Percentiles rank a stretch among this genome's conserved stretches.
phyloP scores from a whole-genome alignment of 148 eudicot species.

The Rhododendron mucronatum region DNA sequence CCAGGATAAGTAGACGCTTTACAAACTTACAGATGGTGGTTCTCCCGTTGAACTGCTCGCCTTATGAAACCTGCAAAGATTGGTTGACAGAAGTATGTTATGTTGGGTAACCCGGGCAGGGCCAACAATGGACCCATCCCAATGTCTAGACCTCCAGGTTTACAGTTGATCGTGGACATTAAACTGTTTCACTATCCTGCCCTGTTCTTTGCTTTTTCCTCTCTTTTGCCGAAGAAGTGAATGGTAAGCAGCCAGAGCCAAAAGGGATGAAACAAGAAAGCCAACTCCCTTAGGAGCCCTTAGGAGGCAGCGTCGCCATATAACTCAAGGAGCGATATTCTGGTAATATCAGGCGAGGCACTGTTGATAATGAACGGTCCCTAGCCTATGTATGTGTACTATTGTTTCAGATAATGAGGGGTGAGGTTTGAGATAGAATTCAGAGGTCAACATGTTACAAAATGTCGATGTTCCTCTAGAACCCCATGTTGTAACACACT shows the following conservation, averaged over 20 bases:
- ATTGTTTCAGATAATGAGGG: neutral
- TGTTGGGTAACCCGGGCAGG: neutral
- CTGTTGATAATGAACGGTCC: neutral
- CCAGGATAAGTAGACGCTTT: neutral
- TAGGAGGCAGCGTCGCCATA: neutral
- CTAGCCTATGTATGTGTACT: neutral
- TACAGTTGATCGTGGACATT: neutral
- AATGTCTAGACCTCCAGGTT: neutral
- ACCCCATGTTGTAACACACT: neutral
- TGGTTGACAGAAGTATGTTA: neutral
- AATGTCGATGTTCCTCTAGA: neutral
- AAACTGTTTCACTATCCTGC: neutral
- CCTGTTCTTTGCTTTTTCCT: neutral
- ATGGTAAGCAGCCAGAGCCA: neutral
- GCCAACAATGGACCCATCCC: neutral
- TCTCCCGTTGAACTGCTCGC: neutral
- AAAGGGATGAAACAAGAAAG: neutral
- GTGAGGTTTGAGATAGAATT: neutral
- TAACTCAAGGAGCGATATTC: neutral
- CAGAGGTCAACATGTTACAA: neutral
- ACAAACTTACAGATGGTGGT: neutral
- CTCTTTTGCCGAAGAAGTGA: neutral
- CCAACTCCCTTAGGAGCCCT: neutral
- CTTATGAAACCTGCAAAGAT: neutral
- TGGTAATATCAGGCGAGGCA: neutral